phyloP scores from a whole-genome alignment of 2,329 filamentous ascomycete species.

The Corynespora cassiicola region DNA sequence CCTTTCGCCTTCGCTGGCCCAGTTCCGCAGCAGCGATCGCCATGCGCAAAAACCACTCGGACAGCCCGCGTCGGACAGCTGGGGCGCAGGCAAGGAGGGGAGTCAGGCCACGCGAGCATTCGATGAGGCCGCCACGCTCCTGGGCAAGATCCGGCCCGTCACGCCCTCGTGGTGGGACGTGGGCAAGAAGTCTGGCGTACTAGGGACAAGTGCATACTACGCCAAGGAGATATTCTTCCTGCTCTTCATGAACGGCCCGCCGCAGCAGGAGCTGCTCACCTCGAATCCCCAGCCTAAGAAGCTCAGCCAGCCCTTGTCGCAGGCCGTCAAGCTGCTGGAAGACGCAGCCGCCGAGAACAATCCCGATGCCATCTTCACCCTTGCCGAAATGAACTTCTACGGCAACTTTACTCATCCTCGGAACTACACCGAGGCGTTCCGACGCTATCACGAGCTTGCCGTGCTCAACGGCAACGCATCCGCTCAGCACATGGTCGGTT shows the following conservation, averaged over 20 bases:
- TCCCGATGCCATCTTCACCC: conserved; percentile 84
- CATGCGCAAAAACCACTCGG: conserved; percentile 33
- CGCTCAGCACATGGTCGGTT: conserved; percentile 92
- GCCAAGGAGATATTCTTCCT: conserved; percentile 67
- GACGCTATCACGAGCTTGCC: conserved; percentile 80
- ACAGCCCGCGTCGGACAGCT: conserved; percentile 20
- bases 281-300: conserved; percentile 46
- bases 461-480: conserved; percentile 82
- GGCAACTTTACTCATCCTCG: conserved; percentile 90
- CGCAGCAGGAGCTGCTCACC: conserved; percentile 52
- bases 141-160: conserved; percentile 51
- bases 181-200: conserved; percentile 62
- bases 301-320: conserved; percentile 59
- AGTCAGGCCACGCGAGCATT: conserved; percentile 32
- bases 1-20: conserved; percentile 30
- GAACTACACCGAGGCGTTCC: conserved; percentile 80
- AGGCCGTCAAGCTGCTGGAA: conserved; percentile 66
- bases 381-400: conserved; percentile 96
- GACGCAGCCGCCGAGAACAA: conserved; percentile 64
- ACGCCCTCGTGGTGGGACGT: conserved; percentile 47
- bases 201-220: conserved; percentile 66
- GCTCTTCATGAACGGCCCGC: conserved; percentile 69
- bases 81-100: conserved; percentile 7
- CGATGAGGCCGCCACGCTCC: conserved; percentile 48
- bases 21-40: conserved; percentile 27